Evolutionary conservation across 2,329 filamentous ascomycete species (phyloP), one percentile per base, ranked within the genome.

Genomic region (Xylaria multiplex): DNA sequence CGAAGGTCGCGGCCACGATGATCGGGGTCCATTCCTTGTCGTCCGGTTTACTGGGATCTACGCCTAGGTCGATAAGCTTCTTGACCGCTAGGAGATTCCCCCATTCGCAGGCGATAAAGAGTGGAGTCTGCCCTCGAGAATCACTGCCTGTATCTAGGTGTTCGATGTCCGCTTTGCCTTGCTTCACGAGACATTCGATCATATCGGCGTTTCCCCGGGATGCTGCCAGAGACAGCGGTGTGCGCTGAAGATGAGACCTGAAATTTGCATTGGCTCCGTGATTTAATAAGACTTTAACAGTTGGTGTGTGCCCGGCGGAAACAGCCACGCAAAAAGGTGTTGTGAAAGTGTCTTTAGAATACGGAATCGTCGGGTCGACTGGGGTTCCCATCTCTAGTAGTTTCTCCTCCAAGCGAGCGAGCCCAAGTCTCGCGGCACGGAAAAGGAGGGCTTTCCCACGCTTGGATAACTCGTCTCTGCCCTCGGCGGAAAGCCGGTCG

Each of bases 61-160:
- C 40, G 19, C 58, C 58, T 37, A 61, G 49, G 13, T 61, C 49
- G 24, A 61, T 40, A 8, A 61, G 27, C 40, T 53, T 61, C 30
- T 61, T 19, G 11, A 54, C 58, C 14, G 19, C 49, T 2, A 45
- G 37, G 27, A 40, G 27, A 2, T 46, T 37, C 13, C 58, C 58
- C 37, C 48, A 37, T 54, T 45, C 49, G 40, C 49, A 54, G 5
- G 58, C 58, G n/a, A 54, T 35, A 30, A 53, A 45, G 27, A 54
- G 27, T 16, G 49, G 49, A 2, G 9, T 61, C 13, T n/a, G 49
- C 27, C 27, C 22, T 16, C 11, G 27, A 16, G 5, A 9, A 27
- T 30, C 19, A 8, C 16, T 16, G 1, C 8, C 30, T 4, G n/a
- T 30, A 3, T 53, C n/a, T 37, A 16, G 6, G 27, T 46, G 27